A percentile compares a stretch with the other conserved stretches of the same genome.
phyloP scores from a whole-genome alignment of 1,139 yeast species.

The Zhuliangozyma blackwelliae region DNA sequence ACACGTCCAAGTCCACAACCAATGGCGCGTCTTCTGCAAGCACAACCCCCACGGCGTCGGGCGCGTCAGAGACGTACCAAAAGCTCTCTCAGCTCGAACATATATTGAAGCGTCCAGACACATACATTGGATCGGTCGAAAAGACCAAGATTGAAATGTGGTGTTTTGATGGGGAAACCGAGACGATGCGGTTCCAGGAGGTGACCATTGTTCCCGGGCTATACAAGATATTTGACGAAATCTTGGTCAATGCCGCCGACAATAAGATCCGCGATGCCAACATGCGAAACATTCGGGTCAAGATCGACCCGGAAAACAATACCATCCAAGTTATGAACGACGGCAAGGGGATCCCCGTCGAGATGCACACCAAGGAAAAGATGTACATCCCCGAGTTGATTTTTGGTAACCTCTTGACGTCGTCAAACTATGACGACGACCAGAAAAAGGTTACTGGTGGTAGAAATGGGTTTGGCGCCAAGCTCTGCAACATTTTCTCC shows the following conservation, averaged over 20 bases:
- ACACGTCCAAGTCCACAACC: neutral
- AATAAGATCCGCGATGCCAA: conserved; percentile 91
- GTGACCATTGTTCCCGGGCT: conserved; percentile 92
- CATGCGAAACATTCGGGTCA: conserved; percentile 83
- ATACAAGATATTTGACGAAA: conserved; percentile 95
- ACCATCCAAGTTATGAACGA: conserved; percentile 81
- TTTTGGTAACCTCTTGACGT: conserved; percentile 91
- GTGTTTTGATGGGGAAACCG: conserved; percentile 69
- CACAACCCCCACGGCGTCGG: too few relatives aligned
- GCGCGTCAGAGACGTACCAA: conserved; percentile 82
- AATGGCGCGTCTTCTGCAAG: conserved; percentile 2
- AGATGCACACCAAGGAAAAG: conserved; percentile 85
- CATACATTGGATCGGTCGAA: conserved; percentile 95
- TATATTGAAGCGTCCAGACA: conserved; percentile 94
- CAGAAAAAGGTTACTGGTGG: conserved; percentile 98
- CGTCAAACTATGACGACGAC: conserved; percentile 93
- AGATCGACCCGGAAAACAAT: conserved; percentile 71
- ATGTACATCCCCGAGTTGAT: conserved; percentile 95
- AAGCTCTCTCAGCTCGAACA: conserved; percentile 93
- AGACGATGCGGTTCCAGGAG: conserved; percentile 65
- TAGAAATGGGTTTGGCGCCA: conserved; percentile 98
- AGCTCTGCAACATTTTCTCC: conserved; percentile 83
- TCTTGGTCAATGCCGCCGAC: conserved; percentile 96
- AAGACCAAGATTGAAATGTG: conserved; percentile 76
- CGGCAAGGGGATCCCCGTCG: conserved; percentile 94